A percentile compares a stretch with the other conserved stretches of the same genome.
Evolutionary conservation across 2,329 filamentous ascomycete genomes (phyloP).

Genomic region (Pyrenochaeta sp.): DNA sequence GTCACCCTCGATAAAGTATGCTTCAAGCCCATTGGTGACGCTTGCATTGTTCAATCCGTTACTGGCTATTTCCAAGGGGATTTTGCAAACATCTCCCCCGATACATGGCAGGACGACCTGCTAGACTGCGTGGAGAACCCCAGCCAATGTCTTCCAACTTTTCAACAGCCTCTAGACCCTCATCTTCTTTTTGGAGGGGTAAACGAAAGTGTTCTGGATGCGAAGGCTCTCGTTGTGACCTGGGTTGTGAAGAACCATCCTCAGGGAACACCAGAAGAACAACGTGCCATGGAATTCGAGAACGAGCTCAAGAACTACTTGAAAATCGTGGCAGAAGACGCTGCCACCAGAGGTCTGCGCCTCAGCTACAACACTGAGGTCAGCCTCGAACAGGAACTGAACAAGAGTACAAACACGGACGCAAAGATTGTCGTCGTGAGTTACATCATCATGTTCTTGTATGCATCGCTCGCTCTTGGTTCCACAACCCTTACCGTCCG

Average conservation of each 20-base stretch:
- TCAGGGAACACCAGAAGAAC: constrained; percentile 74
- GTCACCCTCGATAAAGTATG: constrained; percentile 83
- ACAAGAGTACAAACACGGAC: constrained; percentile 98
- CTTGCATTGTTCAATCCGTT: constrained; percentile 93
- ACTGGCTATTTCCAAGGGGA: constrained; percentile 83
- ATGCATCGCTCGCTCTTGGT: constrained; percentile 90
- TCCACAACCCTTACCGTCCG: constrained; percentile 81
- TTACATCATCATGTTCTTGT: constrained; percentile 98
- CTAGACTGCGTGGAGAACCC: constrained; percentile 78
- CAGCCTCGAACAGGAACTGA: constrained; percentile 92
- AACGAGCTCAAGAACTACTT: constrained; percentile 76
- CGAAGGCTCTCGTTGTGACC: constrained; percentile 83
- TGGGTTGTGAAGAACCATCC: constrained; percentile 92
- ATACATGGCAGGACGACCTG: constrained; percentile 76
- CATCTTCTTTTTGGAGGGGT: constrained; percentile 87
- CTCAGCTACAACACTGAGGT: constrained; percentile 96
- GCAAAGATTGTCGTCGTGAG: constrained; percentile 96
- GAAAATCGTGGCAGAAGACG: constrained; percentile 81
- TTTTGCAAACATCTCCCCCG: constrained; percentile 66
- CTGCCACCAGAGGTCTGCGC: constrained; percentile 76
- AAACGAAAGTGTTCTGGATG: constrained; percentile 70
- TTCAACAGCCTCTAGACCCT: constrained; percentile 86
- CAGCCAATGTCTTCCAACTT: constrained; percentile 81
- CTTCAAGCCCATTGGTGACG: constrained; percentile 89
- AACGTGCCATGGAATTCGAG: constrained; percentile 88